Evolutionary conservation across 257 asterid species (phyloP).

Genomic region (Nicotiana tomentosiformis): DNA sequence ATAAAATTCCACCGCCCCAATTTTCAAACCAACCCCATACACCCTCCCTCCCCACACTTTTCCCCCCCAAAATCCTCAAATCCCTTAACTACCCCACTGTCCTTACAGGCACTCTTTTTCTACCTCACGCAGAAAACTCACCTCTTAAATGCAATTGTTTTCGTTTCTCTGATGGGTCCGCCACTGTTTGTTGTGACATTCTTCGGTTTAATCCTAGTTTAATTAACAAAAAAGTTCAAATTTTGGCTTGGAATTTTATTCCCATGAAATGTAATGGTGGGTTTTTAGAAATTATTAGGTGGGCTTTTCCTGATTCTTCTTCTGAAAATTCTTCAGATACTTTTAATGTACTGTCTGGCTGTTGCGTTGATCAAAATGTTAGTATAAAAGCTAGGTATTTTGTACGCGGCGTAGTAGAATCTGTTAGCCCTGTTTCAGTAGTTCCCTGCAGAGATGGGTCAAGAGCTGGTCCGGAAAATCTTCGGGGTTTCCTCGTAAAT

Average conservation of each 20-base stretch:
- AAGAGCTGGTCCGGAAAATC: constrained; percentile 13
- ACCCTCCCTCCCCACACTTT: constrained; percentile 18
- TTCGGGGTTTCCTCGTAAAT: constrained; percentile 63
- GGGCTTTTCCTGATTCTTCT: constrained; percentile 37
- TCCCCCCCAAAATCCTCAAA: constrained; percentile 37
- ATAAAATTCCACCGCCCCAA: neutral
- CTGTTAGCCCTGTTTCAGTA: constrained; percentile 55
- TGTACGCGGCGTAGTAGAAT: constrained; percentile 50
- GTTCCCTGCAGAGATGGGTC: constrained; percentile 46
- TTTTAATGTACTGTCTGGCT: constrained; percentile 27
- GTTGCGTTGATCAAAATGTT: constrained; percentile 16
- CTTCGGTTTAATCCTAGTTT: constrained; percentile 43
- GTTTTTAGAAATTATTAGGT: constrained; percentile 67
- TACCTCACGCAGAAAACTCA: constrained; percentile 22
- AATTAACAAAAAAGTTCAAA: constrained; percentile 36
- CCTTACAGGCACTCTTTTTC: constrained; percentile 52
- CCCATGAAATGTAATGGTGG: constrained; percentile 49
- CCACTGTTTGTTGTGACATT: constrained; percentile 64
- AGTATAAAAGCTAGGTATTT: constrained; percentile 15
- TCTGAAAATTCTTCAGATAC: constrained; percentile 20
- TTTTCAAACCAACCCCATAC: constrained; percentile 6
- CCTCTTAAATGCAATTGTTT: constrained; percentile 44
- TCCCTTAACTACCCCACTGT: constrained; percentile 38
- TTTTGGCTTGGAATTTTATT: constrained; percentile 72
- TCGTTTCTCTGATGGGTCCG: constrained; percentile 53